Base-by-base conservation (phyloP, 176 grass and related monocot species). In the Alloteropsis semialata region DNA sequence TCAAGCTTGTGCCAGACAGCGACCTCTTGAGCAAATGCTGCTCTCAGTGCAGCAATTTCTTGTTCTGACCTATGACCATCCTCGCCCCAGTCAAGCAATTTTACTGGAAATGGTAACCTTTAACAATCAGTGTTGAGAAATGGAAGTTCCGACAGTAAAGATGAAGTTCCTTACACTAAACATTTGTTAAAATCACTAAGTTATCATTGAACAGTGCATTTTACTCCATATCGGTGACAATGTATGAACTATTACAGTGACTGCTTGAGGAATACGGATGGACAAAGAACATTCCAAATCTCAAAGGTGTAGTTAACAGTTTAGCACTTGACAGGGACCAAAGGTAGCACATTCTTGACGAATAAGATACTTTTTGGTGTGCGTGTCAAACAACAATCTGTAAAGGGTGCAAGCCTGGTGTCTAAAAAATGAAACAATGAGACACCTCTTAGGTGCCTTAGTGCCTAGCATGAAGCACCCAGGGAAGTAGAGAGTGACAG, bases 81-180 rank as follows among this genome's bases (percentile, higher is more conserved):
- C 87, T 99, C 93, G 16, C 93, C 97, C 97, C 97, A 99, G 59
- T 99, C 97, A 80, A 99, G 97, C 83, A 99, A 58, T 83, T 99
- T 99, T 74, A 99, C 97, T 99, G 85, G 77, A 82, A 3, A 65
- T 60, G 73, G 69, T 51, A 84, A 45, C 57, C 70, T 77, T 74
- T 38, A 29, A 32, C 61, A 71, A 68, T 38, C 59, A 74, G 50
- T 72, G 51, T 11, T 11, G 43, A 53, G 70, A 36, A 53, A 79
- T 85, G 37, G 5, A 73, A 78, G 48, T 38, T 69, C n/a, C 16
- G 22, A 38, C 7, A 17, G 28, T 24, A 58, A 50, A 25, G 5
- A 61, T 57, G 64, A 81, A 43, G 2, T 74, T 79, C 43, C 27
- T 15, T 18, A 41, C 3, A 24, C n/a, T 10, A 10, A 67, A 76